Base-by-base conservation (phyloP, 305 asterid genomes). In the Nicotiana rustica region DNA sequence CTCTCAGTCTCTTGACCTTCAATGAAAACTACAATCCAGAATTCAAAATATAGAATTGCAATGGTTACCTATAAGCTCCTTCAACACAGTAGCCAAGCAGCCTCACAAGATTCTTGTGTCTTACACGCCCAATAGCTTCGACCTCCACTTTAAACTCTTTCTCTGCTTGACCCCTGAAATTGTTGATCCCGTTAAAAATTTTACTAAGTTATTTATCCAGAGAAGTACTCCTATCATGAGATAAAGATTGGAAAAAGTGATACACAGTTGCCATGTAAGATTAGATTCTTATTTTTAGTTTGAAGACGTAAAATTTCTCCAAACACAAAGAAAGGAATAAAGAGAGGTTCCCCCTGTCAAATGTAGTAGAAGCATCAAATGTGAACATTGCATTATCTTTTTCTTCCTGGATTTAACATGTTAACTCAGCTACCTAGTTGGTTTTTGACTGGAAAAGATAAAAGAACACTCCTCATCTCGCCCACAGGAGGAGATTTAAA, bases 131-230 rank as follows among this genome's bases (percentile, higher is more conserved):
- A 78, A 93, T 92, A 35, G 85, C 93, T 64, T 91, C 97, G 71
- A 93, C 96, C 89, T 93, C 97, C 79, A 92, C 94, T 87, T 91
- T 93, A 81, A 93, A 93, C 84, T 93, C 97, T 81, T 86, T 92
- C 84, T 93, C 94, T 0, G 97, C 94, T 86, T 91, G 96, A 81
- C 96, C 96, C 88, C 97, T 93, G 86, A 60, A 49, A 86, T 84
- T 67, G 65, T 47, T 55, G 41, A 78, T 25, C 25, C 25, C 25
- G 25, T 79, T 8, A 21, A 44, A 66, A 6, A 1, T 25, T 35
- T 66, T 71, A 81, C 52, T 10, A 66, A 80, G 3, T 47, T 80
- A 65, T 9, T 67, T 67, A n/a, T 31, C 67, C 62, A 49, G 33
- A 81, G 19, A 67, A 17, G 41, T 62, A 62, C 36, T 19, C 75